Conservation (phyloP, 2,329 filamentous ascomycete species). For the Chrysoporthe puriensis region DNA sequence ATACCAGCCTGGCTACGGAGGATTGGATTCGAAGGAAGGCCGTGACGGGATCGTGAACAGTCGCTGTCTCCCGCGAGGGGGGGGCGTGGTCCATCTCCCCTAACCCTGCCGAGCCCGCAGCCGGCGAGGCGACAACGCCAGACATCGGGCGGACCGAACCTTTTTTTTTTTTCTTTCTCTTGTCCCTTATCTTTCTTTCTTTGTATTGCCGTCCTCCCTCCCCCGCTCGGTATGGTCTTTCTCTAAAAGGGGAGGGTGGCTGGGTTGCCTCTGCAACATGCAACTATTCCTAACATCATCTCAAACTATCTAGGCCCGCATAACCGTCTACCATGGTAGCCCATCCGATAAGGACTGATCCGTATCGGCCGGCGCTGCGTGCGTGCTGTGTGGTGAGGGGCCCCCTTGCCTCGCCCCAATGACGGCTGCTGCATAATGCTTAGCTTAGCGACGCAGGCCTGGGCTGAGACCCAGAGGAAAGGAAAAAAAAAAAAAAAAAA, state of each 20-base stretch:
- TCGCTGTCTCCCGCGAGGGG: not conserved
- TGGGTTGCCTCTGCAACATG: too few relatives aligned
- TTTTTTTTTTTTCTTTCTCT: not conserved
- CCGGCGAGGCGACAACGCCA: not conserved
- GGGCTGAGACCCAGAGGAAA: not conserved
- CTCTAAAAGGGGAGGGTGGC: too few relatives aligned
- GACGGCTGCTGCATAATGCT: not conserved
- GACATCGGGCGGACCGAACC: constrained; percentile 8
- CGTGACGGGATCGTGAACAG: not conserved
- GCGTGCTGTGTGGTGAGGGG: too few relatives aligned
- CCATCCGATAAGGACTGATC: too few relatives aligned
- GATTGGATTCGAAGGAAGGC: not conserved
- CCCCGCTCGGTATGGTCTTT: too few relatives aligned
- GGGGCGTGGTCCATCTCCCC: not conserved
- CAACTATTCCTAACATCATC: too few relatives aligned
- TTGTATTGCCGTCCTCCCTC: not conserved
- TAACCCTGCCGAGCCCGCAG: not conserved
- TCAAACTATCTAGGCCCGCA: too few relatives aligned
- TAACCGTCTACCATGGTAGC: too few relatives aligned
- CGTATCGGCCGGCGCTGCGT: too few relatives aligned
- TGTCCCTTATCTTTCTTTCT: not conserved
- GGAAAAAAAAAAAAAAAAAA: too few relatives aligned
- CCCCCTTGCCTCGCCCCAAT: not conserved
- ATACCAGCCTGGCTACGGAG: not conserved
- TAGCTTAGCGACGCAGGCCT: too few relatives aligned